These are phyloP conservation scores for Lactuca saligna DNA, from an alignment of 129 eudicot genomes.

Conservation along the genomic window DNA sequence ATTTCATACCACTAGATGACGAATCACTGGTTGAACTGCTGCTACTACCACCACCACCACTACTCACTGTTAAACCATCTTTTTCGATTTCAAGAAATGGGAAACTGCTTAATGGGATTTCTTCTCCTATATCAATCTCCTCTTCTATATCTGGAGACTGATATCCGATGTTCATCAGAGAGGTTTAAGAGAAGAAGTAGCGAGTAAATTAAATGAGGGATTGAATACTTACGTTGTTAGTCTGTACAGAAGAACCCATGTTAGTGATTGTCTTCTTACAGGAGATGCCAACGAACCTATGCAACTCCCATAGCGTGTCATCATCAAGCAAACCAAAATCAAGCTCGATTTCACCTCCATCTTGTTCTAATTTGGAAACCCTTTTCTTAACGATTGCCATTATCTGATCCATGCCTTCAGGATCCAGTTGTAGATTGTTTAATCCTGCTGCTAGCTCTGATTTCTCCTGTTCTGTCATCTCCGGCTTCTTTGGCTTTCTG, in stretches of 20 bases:
- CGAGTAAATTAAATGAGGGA: not conserved
- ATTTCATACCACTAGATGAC: slow-evolving; percentile 50
- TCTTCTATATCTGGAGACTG: slow-evolving; percentile 39
- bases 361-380: slow-evolving; percentile 25
- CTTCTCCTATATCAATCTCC: slow-evolving; percentile 66
- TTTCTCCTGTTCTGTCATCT: slow-evolving; percentile 45
- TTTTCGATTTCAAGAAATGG: slow-evolving; percentile 54
- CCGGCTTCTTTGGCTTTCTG: slow-evolving; percentile 13
- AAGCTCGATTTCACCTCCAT: slow-evolving; percentile 44
- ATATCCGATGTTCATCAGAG: not conserved
- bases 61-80: slow-evolving; percentile 33
- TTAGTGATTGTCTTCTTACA: slow-evolving; percentile 18
- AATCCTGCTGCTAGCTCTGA: slow-evolving; percentile 28
- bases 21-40: slow-evolving; percentile 47
- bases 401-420: slow-evolving; percentile 29
- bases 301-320: slow-evolving; percentile 62
- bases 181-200: not conserved
- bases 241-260: slow-evolving; percentile 7
- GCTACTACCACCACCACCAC: no score
- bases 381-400: slow-evolving; percentile 34
- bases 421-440: slow-evolving; percentile 27
- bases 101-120: slow-evolving; percentile 28
- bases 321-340: slow-evolving; percentile 48
- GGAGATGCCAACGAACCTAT: slow-evolving; percentile 29
- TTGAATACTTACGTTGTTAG: slow-evolving; percentile 28